Evolutionary conservation across 495 filamentous ascomycete species (phyloP), one percentile per base, ranked within the genome.

Genomic region (Penicillium waksmanii): DNA sequence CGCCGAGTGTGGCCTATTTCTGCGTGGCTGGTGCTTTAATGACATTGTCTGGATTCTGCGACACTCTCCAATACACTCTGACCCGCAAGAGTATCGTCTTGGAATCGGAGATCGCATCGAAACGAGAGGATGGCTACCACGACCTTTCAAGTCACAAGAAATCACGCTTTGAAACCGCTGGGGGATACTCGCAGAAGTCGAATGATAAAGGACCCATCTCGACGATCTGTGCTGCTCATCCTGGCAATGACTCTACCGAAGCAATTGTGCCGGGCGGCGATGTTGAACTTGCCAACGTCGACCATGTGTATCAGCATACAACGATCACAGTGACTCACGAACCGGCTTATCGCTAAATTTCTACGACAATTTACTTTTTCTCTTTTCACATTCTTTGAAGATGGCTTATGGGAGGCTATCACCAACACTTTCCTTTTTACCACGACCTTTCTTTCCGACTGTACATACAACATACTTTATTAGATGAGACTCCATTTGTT

Each of bases 11-110:
- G n/a, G 60, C 67, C 0, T 88, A 85, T 62, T 88, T 87, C 72
- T 84, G 80, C 69, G 66, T 83, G 9, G 86, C 87, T 0, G 88
- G 88, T 10, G 77, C 82, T 0, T 74, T 90, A 44, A 87, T 89
- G 63, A 82, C 85, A 4, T 82, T 77, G 51, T 88, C 85, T 67
- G 88, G 88, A 44, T 86, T 85, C 78, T 73, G 89, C 35, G 88
- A 90, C 63, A 84, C 84, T 9, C 63, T 88, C 8, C 70, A 90
- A 9, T 91, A 89, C 69, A 80, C 85, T 4, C 68, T 84, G 7
- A 90, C 87, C 2, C 75, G 87, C 12, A 56, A 61, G 11, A 70
- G 57, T 47, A 34, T 66, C 15, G 66, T 78, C 34, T 61, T 72
- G 55, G 60, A 69, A 31, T 62, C 66, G 6, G 70, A 74, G 62